Evolutionary conservation across 116 monocot species (phyloP).

Genomic region (Iris pallida): DNA sequence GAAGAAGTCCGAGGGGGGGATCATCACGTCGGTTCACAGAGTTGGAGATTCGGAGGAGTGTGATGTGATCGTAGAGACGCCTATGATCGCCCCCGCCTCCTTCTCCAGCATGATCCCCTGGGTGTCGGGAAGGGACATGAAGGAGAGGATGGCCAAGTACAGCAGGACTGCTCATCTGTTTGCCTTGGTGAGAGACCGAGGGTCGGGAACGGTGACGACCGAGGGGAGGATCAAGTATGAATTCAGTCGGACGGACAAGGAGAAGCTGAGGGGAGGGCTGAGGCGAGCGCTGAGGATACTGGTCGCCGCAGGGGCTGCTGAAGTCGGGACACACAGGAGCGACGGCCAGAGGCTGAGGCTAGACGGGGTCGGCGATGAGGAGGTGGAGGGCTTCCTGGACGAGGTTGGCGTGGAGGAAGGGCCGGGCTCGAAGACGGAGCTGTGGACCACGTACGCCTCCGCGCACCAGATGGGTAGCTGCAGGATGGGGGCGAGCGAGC

Average conservation of each 20-base stretch:
- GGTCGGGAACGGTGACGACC: constrained; percentile 42
- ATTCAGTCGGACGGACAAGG: constrained; percentile 39
- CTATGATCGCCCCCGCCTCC: constrained; percentile 42
- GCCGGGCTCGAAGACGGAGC: constrained; percentile 24
- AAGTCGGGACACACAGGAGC: constrained; percentile 80
- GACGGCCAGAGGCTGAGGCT: constrained; percentile 65
- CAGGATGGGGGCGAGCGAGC: constrained; percentile 65
- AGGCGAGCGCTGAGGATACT: constrained; percentile 56
- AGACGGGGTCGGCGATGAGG: constrained; percentile 33
- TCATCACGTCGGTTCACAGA: constrained; percentile 85
- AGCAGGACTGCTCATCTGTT: constrained; percentile 62
- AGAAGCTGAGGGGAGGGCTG: constrained; percentile 46
- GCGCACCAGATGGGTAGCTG: constrained; percentile 97
- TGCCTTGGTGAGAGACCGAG: constrained; percentile 59
- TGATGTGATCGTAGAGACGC: constrained; percentile 58
- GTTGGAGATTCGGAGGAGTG: constrained; percentile 11
- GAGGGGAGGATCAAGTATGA: constrained; percentile 50
- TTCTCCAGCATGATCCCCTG: constrained; percentile 53
- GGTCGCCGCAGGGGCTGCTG: constrained; percentile 75
- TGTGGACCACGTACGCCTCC: constrained; percentile 51
- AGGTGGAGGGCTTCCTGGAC: constrained; percentile 75
- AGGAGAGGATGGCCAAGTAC: constrained; percentile 68
- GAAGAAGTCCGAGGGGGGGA: constrained; percentile 63
- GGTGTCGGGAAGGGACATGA: constrained; percentile 69
- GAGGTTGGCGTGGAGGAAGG: constrained; percentile 37